phyloP scores from a whole-genome alignment of 495 filamentous ascomycete genomes.

The Amniculicola lignicola region DNA sequence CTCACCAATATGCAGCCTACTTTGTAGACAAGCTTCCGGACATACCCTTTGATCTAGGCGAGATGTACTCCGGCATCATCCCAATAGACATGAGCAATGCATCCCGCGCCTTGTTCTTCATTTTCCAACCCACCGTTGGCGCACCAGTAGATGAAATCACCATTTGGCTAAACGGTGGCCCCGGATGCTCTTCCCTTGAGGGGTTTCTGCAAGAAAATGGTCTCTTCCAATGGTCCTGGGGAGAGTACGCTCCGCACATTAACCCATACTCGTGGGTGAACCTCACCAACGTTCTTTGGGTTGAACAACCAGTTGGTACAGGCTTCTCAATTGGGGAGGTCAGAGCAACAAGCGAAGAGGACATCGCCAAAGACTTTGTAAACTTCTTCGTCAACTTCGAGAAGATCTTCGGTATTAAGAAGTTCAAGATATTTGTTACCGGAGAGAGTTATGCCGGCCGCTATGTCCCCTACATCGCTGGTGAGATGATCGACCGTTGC shows the following conservation, averaged over 20 bases:
- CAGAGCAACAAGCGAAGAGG: slow-evolving; percentile 30
- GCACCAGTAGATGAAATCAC: slow-evolving; percentile 40
- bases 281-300: slow-evolving; percentile 59
- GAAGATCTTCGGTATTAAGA: slow-evolving; percentile 35
- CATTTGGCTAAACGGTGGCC: slow-evolving; percentile 35
- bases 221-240: slow-evolving; percentile 59
- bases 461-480: slow-evolving; percentile 36
- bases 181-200: slow-evolving; percentile 60
- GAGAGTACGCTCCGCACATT: slow-evolving; percentile 54
- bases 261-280: slow-evolving; percentile 68
- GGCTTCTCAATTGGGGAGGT: slow-evolving; percentile 31
- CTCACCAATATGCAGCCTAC: slow-evolving; percentile 7
- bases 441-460: slow-evolving; percentile 35
- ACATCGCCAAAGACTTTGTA: slow-evolving; percentile 35
- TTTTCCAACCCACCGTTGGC: slow-evolving; percentile 51
- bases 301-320: slow-evolving; percentile 30
- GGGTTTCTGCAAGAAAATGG: slow-evolving; percentile 68
- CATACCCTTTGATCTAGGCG: slow-evolving; percentile 30
- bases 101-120: slow-evolving; percentile 51
- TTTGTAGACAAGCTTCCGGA: slow-evolving; percentile 19
- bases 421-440: slow-evolving; percentile 38
- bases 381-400: slow-evolving; percentile 36
- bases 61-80: slow-evolving; percentile 36
- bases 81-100: slow-evolving; percentile 32
- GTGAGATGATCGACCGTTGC: slow-evolving; percentile 31